Conservation (phyloP, 2,329 filamentous ascomycete species). For the Herpotrichia juniperi region DNA sequence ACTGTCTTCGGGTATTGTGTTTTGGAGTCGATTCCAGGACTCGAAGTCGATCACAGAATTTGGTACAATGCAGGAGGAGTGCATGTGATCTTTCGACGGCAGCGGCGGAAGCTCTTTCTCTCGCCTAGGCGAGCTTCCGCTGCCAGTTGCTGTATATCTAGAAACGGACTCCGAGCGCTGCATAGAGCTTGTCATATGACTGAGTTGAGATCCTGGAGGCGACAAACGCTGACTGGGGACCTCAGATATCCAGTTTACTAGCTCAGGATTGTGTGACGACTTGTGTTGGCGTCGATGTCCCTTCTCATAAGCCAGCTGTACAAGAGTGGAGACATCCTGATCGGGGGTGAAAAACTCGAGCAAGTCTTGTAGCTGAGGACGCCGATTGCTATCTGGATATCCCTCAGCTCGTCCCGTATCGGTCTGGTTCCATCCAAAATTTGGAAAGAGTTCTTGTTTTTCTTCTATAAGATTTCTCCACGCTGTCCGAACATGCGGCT, state of each 20-base stretch:
- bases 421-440: conserved; percentile 30
- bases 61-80: background rate
- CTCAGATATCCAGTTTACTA: background rate
- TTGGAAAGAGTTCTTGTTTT: conserved; percentile 15
- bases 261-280: background rate
- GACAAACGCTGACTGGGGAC: background rate
- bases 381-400: conserved; percentile 27
- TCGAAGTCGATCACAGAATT: background rate
- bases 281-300: conserved; percentile 7
- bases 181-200: background rate
- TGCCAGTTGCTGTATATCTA: background rate
- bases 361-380: conserved; percentile 32
- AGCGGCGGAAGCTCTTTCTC: background rate
- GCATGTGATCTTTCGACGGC: background rate
- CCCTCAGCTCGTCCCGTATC: conserved; percentile 36
- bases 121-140: background rate
- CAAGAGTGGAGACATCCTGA: conserved; percentile 25
- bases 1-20: background rate
- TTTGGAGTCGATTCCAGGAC: background rate
- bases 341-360: conserved; percentile 31
- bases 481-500: conserved; percentile 62
- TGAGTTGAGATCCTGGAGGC: background rate
- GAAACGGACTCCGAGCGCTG: background rate
- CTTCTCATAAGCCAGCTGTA: conserved; percentile 25
- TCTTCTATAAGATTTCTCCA: conserved; percentile 52